Evolutionary conservation across 75 land plant species (phyloP), one percentile per base, ranked within the genome.

Genomic region (Pinus albicaulis): DNA sequence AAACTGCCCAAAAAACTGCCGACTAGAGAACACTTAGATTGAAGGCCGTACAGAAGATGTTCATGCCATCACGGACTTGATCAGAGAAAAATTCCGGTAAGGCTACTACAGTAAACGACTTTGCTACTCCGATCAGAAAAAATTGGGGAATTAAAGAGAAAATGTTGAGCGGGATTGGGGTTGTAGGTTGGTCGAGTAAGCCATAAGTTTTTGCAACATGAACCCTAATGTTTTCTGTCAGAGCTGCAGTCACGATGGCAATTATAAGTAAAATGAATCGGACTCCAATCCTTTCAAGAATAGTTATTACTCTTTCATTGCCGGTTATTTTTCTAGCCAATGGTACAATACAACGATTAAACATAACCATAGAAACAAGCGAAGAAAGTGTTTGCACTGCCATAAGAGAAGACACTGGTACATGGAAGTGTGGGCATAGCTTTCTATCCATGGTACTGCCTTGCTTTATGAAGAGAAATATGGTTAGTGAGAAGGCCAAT

Each of bases 61-160:
- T 79, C 86, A 84, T 56, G n/a, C 55, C 71, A 19, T 84, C 81
- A 6, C 86, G 89, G 34, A 77, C 64, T 58, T 87, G 83, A 52
- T 83, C 82, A 58, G 80, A 86, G 80, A 86, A 86, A 57, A 83
- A 86, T 31, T 86, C 88, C 12, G 76, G 77, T 48, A 68, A 24
- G 23, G 86, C 89, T 3, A 83, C 80, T 60, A 80, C 70, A 15
- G 80, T 62, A 59, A 87, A 87, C n/a, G 81, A 77, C 34, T 87
- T 86, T 5, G 78, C 55, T n/a, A 79, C 52, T 3, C 83, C 82
- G 41, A 78, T 34, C 38, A 87, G 68, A 5, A 87, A 53, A 61
- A 81, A 87, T 71, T 81, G 86, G 0, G 89, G 89, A 36, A 83
- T 77, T n/a, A 87, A 68, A 83, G 82, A 84, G 76, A 80, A 82